phyloP scores from a whole-genome alignment of 2,329 filamentous ascomycete species.

The Penicillium frequentans region DNA sequence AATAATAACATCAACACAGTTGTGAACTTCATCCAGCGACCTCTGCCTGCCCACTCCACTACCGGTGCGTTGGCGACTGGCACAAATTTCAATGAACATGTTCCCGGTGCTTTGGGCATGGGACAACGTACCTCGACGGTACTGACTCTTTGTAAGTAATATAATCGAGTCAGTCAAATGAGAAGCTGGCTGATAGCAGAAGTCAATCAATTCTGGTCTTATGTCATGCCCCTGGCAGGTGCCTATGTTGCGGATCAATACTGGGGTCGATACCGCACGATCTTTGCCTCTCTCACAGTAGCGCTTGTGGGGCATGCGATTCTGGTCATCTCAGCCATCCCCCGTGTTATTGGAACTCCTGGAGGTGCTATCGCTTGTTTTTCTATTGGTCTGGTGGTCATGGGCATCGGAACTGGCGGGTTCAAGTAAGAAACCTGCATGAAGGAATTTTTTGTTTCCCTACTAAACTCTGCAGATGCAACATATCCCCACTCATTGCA shows the following conservation, averaged over 20 bases:
- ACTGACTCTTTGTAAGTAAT: constrained; percentile 45
- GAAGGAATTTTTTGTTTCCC: background rate
- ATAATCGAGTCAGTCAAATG: background rate
- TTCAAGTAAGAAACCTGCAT: constrained; percentile 58
- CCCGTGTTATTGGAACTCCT: constrained; percentile 59
- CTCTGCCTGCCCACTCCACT: constrained; percentile 54
- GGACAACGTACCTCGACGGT: constrained; percentile 58
- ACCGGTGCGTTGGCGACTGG: constrained; percentile 47
- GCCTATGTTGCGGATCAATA: constrained; percentile 67
- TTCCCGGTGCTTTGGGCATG: constrained; percentile 57
- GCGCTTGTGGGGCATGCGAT: constrained; percentile 67
- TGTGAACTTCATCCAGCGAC: constrained; percentile 63
- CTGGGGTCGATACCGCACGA: constrained; percentile 68
- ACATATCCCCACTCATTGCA: constrained; percentile 70
- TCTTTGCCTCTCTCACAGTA: constrained; percentile 63
- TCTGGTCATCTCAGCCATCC: constrained; percentile 65
- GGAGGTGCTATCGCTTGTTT: constrained; percentile 64
- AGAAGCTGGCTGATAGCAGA: constrained; percentile 1
- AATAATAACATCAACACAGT: constrained; percentile 33
- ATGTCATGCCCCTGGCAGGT: constrained; percentile 59
- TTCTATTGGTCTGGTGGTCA: constrained; percentile 63
- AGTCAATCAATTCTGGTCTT: constrained; percentile 63
- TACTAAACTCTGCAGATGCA: constrained; percentile 45
- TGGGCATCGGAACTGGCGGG: constrained; percentile 74
- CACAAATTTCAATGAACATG: constrained; percentile 17